Evolutionary conservation across 2,329 filamentous ascomycete genomes (phyloP), one percentile per base, ranked within the genome.

Genomic region (Paraphaeosphaeria minitans): DNA sequence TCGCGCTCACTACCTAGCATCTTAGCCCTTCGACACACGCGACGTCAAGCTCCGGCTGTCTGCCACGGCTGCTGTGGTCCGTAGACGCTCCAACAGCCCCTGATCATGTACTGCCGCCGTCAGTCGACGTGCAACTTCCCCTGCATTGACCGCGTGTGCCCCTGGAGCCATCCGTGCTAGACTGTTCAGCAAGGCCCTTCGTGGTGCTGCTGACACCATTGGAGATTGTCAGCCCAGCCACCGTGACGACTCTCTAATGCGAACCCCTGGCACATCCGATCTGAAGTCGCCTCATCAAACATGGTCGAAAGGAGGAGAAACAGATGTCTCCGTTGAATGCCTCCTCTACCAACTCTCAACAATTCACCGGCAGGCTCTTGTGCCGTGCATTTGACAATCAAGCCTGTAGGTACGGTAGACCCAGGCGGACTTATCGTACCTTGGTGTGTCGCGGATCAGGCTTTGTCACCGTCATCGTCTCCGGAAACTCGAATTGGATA

Each of bases 161-260:
- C 47, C 31, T 50, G 13, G 31, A 24, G 10, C 31, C 21, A 52
- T 52, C 35, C 24, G 19, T 27, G 39, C 13, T 50, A n/a, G 48
- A 21, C n/a, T 31, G 4, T 49, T 35, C 27, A 33, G 33, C 13
- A 31, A n/a, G 7, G 45, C 10, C 29, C 46, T 5, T 35, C 8
- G 67, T 67, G 66, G 66, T 66, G 68, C 62, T 52, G 55, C 48
- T 49, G 22, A 29, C 27, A 42, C 21, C 35, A 22, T 35, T 56
- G 45, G 42, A 63, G 59, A 62, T 66, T 57, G 46, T 53, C 27
- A 46, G 56, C 55, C 63, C 66, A 66, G 62, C 55, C 56, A 56
- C 57, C 65, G 73, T 71, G 68, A 69, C 68, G 68, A 68, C 55
- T 59, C 56, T 37, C 56, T 66, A 60, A 64, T 65, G 56, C 53